A percentile compares a stretch with the other conserved stretches of the same genome.
phyloP scores from a whole-genome alignment of 495 filamentous ascomycete genomes.

The Podospora conica region DNA sequence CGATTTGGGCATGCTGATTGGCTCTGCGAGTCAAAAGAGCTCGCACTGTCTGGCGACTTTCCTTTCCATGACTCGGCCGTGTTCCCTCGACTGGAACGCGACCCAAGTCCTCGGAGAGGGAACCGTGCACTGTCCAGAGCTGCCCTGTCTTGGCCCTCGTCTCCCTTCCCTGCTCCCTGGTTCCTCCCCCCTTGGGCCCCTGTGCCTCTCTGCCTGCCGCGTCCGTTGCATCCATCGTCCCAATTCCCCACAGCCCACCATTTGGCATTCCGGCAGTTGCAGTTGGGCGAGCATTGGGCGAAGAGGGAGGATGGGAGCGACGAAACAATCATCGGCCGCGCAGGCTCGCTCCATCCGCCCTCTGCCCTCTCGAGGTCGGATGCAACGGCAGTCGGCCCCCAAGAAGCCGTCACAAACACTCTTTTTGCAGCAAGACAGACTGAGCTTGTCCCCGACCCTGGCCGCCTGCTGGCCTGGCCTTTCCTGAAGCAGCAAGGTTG shows the following conservation, averaged over 20 bases:
- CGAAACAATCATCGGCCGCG: neutral
- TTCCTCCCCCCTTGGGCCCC: neutral
- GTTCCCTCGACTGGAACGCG: constrained; percentile 18
- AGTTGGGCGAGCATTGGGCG: neutral
- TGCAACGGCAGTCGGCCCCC: neutral
- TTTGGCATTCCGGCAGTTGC: neutral
- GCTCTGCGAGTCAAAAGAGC: neutral
- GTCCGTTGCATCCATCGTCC: neutral
- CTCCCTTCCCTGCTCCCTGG: neutral
- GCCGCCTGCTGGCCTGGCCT: neutral
- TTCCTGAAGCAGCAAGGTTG: neutral
- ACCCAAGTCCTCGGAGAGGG: constrained; percentile 18
- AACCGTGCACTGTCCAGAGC: neutral
- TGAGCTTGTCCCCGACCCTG: neutral
- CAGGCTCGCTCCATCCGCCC: neutral
- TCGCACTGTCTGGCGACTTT: neutral
- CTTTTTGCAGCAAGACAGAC: neutral
- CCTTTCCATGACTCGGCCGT: neutral
- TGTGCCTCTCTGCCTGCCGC: neutral
- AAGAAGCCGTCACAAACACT: neutral
- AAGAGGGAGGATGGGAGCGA: neutral
- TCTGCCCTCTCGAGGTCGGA: too few relatives aligned
- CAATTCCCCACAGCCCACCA: neutral
- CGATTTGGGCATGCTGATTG: neutral
- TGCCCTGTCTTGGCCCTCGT: neutral